Evolutionary conservation across 2,329 filamentous ascomycete genomes (phyloP).

Genomic region (Colletotrichum siamense): DNA sequence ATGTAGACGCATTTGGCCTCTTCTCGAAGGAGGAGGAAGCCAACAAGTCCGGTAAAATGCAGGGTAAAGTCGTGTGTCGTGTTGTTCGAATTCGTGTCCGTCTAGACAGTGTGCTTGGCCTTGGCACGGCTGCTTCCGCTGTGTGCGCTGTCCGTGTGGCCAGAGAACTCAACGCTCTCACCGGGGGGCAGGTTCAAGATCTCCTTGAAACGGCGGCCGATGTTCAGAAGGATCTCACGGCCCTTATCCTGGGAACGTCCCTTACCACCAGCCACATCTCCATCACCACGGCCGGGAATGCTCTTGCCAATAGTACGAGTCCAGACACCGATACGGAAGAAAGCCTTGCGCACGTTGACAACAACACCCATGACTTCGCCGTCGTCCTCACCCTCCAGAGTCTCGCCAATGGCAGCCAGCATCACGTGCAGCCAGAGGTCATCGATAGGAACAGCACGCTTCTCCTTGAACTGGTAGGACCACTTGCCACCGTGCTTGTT

Average conservation of each 20-base stretch:
- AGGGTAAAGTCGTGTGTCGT: conserved; percentile 7
- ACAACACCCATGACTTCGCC: conserved; percentile 99
- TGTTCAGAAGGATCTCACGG: conserved; percentile 81
- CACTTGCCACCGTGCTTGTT: conserved; percentile 99
- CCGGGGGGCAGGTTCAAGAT: conserved; percentile 78
- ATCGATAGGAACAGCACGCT: conserved; percentile 89
- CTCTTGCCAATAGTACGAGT: conserved; percentile 91
- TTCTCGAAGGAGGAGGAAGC: background rate
- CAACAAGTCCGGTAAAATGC: conserved; percentile 8
- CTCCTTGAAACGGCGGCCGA: conserved; percentile 92
- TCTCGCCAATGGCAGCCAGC: conserved; percentile 96
- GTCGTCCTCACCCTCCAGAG: conserved; percentile 91
- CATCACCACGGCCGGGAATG: conserved; percentile 76
- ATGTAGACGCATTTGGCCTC: conserved; percentile 5
- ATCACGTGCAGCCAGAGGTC: conserved; percentile 97
- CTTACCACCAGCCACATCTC: conserved; percentile 76
- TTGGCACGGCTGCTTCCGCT: conserved; percentile 94
- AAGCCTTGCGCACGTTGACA: conserved; percentile 97
- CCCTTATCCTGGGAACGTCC: conserved; percentile 82
- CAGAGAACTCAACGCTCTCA: conserved; percentile 92
- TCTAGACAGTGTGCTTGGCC: conserved; percentile 87
- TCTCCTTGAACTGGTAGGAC: conserved; percentile 98
- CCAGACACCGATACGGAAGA: conserved; percentile 98
- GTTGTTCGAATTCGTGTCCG: background rate
- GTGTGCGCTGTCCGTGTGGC: conserved; percentile 93